Percentiles rank a stretch among this genome's conserved stretches.
Evolutionary conservation across 192 early-diverging fungal genomes (phyloP).

Genomic region (Podila horticola): DNA sequence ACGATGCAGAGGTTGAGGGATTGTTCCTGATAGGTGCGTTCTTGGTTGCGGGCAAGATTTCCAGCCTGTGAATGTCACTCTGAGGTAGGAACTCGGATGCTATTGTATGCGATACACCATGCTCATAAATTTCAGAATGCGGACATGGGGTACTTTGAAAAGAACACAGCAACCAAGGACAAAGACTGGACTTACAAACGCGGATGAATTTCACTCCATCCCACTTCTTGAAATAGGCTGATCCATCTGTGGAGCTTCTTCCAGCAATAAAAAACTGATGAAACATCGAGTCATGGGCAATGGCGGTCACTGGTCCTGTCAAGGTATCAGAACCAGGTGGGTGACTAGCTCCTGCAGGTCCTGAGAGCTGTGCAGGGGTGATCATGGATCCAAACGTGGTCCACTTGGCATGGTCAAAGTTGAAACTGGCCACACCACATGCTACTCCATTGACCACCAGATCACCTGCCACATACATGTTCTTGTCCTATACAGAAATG

Average conservation of each 20-base stretch:
- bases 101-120: not conserved
- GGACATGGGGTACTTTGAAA: too few relatives aligned
- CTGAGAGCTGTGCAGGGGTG: not conserved
- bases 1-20: not conserved
- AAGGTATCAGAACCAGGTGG: slow-evolving; percentile 49
- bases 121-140: too few relatives aligned
- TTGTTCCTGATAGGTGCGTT: slow-evolving; percentile 12
- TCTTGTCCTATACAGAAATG: slow-evolving; percentile 22
- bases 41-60: slow-evolving; percentile 28
- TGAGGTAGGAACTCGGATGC: slow-evolving; percentile 31
- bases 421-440: slow-evolving; percentile 58
- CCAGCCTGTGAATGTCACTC: slow-evolving; percentile 21
- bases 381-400: slow-evolving; percentile 43
- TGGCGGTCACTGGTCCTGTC: slow-evolving; percentile 60
- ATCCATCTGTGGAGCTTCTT: slow-evolving; percentile 23
- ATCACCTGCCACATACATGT: slow-evolving; percentile 56
- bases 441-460: slow-evolving; percentile 41
- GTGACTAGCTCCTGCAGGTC: not conserved
- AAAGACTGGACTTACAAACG: slow-evolving; percentile 24
- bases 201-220: slow-evolving; percentile 54
- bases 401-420: slow-evolving; percentile 60
- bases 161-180: too few relatives aligned
- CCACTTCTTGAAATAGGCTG: slow-evolving; percentile 64
- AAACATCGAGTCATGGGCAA: slow-evolving; percentile 49
- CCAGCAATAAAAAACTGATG: slow-evolving; percentile 49